phyloP scores from a whole-genome alignment of 208 protist species.

The Porcisia hertigi region DNA sequence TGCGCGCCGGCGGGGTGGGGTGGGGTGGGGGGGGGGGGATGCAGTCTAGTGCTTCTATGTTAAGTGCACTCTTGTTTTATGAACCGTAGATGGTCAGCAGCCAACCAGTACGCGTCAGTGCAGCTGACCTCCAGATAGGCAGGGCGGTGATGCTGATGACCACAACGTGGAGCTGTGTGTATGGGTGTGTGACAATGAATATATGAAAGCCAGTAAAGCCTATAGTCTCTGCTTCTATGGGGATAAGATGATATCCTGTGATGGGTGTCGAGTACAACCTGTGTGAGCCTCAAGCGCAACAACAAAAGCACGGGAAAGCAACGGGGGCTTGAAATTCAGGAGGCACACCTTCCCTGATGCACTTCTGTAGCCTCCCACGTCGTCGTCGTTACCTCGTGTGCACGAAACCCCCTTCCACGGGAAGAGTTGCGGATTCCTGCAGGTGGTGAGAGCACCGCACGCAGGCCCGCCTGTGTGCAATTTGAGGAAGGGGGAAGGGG shows the following conservation, averaged over 20 bases:
- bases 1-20: background rate
- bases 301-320: background rate
- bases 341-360: background rate
- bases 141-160: background rate
- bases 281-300: background rate
- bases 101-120: too few relatives aligned
- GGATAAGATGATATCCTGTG: background rate
- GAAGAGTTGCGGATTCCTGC: background rate
- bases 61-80: background rate
- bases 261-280: background rate
- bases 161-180: slow-evolving; percentile 1
- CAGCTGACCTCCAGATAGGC: too few relatives aligned
- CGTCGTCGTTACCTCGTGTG: background rate
- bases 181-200: slow-evolving; percentile 8
- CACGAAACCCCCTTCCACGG: background rate
- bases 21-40: too few relatives aligned
- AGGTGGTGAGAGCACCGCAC: background rate
- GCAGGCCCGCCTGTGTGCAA: background rate
- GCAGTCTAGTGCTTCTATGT: background rate
- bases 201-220: background rate
- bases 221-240: background rate
- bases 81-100: background rate
- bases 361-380: background rate
- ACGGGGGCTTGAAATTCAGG: background rate
- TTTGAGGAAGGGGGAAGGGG: background rate